Evolutionary conservation across 2,329 filamentous ascomycete species (phyloP).

Genomic region (Botrytis fabae): DNA sequence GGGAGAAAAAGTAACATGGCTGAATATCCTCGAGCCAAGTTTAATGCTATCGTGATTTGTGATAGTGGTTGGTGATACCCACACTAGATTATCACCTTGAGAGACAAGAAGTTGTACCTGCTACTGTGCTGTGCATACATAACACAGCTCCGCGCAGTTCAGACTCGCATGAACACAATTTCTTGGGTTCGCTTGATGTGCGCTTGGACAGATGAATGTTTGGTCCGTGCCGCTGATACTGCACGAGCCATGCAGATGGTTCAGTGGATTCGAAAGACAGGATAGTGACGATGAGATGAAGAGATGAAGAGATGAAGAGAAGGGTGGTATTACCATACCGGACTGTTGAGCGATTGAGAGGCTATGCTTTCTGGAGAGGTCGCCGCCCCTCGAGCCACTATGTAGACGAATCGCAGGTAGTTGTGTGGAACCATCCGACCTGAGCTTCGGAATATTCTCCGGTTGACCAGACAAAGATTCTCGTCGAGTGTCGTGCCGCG

Average conservation of each 20-base stretch:
- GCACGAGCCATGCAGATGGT: constrained; percentile 17
- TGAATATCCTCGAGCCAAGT: neutral
- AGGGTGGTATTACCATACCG: neutral
- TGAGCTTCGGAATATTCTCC: constrained; percentile 2
- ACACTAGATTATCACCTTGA: neutral
- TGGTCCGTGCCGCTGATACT: constrained; percentile 5
- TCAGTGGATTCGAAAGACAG: neutral
- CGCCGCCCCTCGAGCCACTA: neutral
- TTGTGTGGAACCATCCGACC: neutral
- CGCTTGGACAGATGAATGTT: constrained; percentile 17
- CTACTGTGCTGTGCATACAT: neutral
- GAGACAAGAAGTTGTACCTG: neutral
- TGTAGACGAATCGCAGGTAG: neutral
- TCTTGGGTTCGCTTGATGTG: constrained; percentile 4
- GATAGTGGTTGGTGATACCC: neutral
- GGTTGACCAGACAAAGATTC: constrained; percentile 5
- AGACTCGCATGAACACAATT: neutral
- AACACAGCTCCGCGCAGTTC: neutral
- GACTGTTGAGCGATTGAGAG: neutral
- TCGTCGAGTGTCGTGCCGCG: neutral
- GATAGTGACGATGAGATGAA: neutral
- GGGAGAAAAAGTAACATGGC: neutral
- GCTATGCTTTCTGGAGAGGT: neutral
- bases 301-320: neutral
- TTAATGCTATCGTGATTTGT: neutral